Base-by-base conservation (phyloP, 352 stramenopile species). In the Pythium apleroticum region DNA sequence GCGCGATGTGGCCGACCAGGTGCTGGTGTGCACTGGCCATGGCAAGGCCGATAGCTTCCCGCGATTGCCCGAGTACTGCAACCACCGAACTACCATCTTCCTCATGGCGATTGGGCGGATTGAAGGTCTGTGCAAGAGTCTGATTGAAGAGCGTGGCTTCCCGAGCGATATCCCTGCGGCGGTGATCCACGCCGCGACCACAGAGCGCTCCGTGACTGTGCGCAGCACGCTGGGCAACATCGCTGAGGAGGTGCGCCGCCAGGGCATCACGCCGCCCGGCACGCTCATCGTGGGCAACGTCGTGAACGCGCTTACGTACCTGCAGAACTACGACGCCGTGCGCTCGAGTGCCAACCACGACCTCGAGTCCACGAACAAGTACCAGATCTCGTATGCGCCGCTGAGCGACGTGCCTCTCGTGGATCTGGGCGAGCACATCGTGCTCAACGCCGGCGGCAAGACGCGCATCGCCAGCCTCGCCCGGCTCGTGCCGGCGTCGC, bases 31-130 rank as follows among this genome's bases (percentile, higher is more conserved):
- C 75, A 99, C 96, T 11, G 96, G 95, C 33, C 98, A 98, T 73
- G 96, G 95, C 64, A 89, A 95, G 63, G 84, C 98, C 56, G 90
- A 95, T 61, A 89, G 87, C 9, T 90, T 84, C 57, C 90, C 90
- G 6, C 94, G 98, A 72, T 80, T 99, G 27, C 96, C 97, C 57
- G 81, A 93, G 69, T 99, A 98, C 76, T 97, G 98, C 74, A 78
- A 88, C 59, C 89, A 98, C 75, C 93, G 97, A 68, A 99, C 97
- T 24, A 91, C 97, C 9, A 94, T 99, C 24, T 98, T 99, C 80
- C 81, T 99, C 64, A 99, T 99, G 97, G 95, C 95, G 19, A 97
- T 99, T 61, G 95, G 96, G 48, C 81, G 97, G 50, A 77, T 99
- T 31, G 70, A 94, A 39, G 78, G 93, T 46, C 81, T 99, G 10